phyloP scores from a whole-genome alignment of 2,329 filamentous ascomycete genomes.

The Hymenoscyphus occultus region DNA sequence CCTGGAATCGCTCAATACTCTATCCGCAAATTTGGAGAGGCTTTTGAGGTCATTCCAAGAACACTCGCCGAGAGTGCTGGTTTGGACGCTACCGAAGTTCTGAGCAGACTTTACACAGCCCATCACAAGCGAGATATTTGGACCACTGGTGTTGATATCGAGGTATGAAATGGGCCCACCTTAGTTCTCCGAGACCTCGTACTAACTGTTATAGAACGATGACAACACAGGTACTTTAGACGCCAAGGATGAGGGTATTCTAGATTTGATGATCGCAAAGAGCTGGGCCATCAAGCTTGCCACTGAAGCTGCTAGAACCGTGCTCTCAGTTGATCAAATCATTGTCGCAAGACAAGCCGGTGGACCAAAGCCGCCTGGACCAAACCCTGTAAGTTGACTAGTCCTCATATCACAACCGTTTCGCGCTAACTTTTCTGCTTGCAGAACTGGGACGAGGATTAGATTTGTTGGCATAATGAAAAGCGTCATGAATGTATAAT shows the following conservation, averaged over 20 bases:
- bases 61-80: slow-evolving; percentile 93
- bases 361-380: slow-evolving; percentile 92
- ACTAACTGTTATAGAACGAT: slow-evolving; percentile 55
- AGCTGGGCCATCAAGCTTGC: slow-evolving; percentile 96
- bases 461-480: slow-evolving; percentile 30
- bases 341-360: slow-evolving; percentile 97
- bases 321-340: slow-evolving; percentile 96
- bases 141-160: slow-evolving; percentile 91
- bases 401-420: neutral
- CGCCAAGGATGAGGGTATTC: slow-evolving; percentile 80
- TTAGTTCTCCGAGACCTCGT: neutral
- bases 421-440: slow-evolving; percentile 18
- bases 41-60: slow-evolving; percentile 94
- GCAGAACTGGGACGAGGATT: slow-evolving; percentile 40
- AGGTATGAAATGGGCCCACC: slow-evolving; percentile 47
- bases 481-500: slow-evolving; percentile 29
- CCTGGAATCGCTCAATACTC: slow-evolving; percentile 91
- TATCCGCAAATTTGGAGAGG: slow-evolving; percentile 95
- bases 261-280: slow-evolving; percentile 90
- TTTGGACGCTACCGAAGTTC: slow-evolving; percentile 92
- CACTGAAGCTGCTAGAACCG: slow-evolving; percentile 88
- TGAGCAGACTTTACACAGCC: slow-evolving; percentile 88
- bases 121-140: slow-evolving; percentile 87
- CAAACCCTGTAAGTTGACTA: slow-evolving; percentile 60
- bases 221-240: slow-evolving; percentile 79